Percentiles rank a stretch among this genome's conserved stretches.
phyloP scores from a whole-genome alignment of 2,329 filamentous ascomycete genomes.

The Trichoderma aggressivum region DNA sequence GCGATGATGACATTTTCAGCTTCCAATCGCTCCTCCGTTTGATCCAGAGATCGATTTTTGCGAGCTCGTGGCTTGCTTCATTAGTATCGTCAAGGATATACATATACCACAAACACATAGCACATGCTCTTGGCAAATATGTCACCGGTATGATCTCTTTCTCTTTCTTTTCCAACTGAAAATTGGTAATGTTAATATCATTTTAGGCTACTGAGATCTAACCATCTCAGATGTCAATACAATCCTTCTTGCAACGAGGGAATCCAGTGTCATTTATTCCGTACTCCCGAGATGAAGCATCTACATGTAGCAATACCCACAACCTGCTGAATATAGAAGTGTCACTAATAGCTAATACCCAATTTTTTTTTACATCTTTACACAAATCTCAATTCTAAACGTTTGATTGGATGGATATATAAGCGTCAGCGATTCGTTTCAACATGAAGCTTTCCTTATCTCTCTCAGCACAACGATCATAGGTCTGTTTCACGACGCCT shows the following conservation, averaged over 20 bases:
- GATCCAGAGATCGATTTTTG: too few species aligned
- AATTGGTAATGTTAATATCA: not conserved
- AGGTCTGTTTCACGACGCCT: fast-evolving
- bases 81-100: not conserved
- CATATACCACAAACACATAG: not conserved
- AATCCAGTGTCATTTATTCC: not conserved
- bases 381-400: not conserved
- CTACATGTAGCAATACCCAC: not conserved
- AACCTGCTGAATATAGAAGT: not conserved
- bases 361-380: not conserved
- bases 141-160: not conserved
- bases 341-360: not conserved
- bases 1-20: too few species aligned
- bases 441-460: not conserved
- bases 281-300: not conserved
- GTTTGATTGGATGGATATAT: not conserved
- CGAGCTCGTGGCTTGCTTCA: not conserved
- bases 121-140: not conserved
- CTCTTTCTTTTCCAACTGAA: too few species aligned
- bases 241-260: not conserved
- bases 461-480: not conserved
- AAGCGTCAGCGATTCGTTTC: not conserved
- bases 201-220: not conserved
- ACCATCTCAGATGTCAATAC: not conserved
- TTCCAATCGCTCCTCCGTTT: too few species aligned